These are phyloP conservation scores for Sporisorium graminicola DNA, from an alignment of 1,284 basidiomycete species.

Conservation along the genomic window DNA sequence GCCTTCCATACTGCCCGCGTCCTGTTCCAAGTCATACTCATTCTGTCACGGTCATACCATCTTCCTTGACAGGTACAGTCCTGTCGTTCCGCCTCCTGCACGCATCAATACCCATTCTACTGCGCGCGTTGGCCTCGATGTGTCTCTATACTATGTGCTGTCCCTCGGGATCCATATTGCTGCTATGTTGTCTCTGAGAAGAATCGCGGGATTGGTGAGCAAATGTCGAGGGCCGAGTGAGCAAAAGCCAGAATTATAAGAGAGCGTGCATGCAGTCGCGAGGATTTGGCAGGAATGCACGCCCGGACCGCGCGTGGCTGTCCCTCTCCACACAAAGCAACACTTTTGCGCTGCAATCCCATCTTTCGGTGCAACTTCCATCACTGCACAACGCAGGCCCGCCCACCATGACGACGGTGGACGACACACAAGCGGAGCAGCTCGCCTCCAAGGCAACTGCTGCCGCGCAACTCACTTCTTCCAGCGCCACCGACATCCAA, in stretches of 20 bases:
- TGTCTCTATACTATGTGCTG: not conserved
- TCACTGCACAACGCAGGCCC: too few species aligned
- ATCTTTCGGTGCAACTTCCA: not conserved
- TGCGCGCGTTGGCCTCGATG: not conserved
- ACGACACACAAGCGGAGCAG: constrained; percentile 44
- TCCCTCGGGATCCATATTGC: not conserved
- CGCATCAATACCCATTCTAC: constrained; percentile 16
- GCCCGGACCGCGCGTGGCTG: constrained; percentile 18
- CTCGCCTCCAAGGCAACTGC: constrained; percentile 16
- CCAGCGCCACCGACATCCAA: constrained; percentile 20
- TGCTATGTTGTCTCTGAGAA: not conserved
- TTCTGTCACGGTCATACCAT: not conserved
- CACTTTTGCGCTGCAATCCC: constrained; percentile 5
- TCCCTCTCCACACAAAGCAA: constrained; percentile 21
- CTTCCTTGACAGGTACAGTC: not conserved
- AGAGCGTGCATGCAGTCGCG: constrained; percentile 11
- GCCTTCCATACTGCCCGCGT: too few species aligned
- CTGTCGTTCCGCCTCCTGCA: not conserved
- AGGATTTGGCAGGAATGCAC: constrained; percentile 11
- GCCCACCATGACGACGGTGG: constrained; percentile 11
- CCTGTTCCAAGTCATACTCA: too few species aligned
- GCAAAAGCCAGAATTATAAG: not conserved
- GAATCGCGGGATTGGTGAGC: not conserved
- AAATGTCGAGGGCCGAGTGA: not conserved
- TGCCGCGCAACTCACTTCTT: constrained; percentile 21